phyloP scores from a whole-genome alignment of 441 rosid species.

The Populus trichocarpa region DNA sequence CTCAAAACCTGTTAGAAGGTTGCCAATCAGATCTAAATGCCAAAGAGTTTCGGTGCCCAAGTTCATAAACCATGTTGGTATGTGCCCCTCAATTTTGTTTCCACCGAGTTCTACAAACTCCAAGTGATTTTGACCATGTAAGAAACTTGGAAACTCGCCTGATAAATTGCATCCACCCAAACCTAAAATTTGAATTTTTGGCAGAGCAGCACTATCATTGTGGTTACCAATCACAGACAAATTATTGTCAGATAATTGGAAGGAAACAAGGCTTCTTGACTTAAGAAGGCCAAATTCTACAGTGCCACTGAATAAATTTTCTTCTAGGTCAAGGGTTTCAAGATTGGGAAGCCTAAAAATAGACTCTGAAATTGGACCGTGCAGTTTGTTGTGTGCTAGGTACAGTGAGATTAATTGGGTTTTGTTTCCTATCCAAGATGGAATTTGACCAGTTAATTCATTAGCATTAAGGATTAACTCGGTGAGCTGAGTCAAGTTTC shows the following conservation, averaged over 20 bases:
- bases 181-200: background rate
- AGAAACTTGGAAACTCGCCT: slow-evolving; percentile 17
- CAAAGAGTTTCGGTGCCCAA: background rate
- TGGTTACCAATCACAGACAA: slow-evolving; percentile 5
- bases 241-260: background rate
- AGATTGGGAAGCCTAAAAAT: slow-evolving; percentile 33
- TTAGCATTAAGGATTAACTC: background rate
- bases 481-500: slow-evolving; percentile 19
- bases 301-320: too few relatives aligned
- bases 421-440: slow-evolving; percentile 34
- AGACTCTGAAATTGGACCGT: slow-evolving; percentile 48
- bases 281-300: too few relatives aligned
- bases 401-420: slow-evolving; percentile 35
- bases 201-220: background rate
- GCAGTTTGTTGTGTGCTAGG: slow-evolving; percentile 40
- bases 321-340: background rate
- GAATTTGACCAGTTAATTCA: slow-evolving; percentile 42
- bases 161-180: slow-evolving; percentile 15
- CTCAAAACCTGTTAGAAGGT: slow-evolving; percentile 17
- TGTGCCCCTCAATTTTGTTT: slow-evolving; percentile 13
- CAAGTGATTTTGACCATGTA: slow-evolving; percentile 11
- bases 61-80: slow-evolving; percentile 17
- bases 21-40: background rate
- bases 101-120: background rate
- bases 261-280: background rate